These are phyloP conservation scores for Aspergillus sp. DNA, from an alignment of 2,329 filamentous ascomycete genomes.

Conservation along the genomic window DNA sequence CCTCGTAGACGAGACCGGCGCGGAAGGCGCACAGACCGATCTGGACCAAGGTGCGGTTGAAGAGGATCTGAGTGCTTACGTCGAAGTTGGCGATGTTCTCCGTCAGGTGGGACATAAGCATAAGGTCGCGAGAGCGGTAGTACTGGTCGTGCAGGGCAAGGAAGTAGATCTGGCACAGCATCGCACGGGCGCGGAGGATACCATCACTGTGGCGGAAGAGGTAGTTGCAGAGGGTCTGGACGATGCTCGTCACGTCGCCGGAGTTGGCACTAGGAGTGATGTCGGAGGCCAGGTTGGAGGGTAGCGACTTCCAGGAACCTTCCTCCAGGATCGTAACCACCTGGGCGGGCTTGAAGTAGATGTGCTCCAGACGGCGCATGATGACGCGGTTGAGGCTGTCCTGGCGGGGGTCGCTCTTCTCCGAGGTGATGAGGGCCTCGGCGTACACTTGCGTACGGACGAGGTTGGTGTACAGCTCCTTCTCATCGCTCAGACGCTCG, in stretches of 20 bases:
- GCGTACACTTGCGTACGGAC: conserved; percentile 86
- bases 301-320: conserved; percentile 83
- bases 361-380: conserved; percentile 90
- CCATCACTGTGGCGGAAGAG: conserved; percentile 92
- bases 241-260: conserved; percentile 67
- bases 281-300: conserved; percentile 66
- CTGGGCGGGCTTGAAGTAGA: conserved; percentile 98
- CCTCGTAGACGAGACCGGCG: conserved; percentile 92
- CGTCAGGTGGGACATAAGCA: conserved; percentile 98
- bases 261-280: conserved; percentile 72
- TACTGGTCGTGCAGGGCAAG: conserved; percentile 95
- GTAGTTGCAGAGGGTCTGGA: conserved; percentile 89
- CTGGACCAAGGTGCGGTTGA: conserved; percentile 96
- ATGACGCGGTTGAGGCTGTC: conserved; percentile 89
- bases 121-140: conserved; percentile 97
- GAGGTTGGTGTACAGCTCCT: conserved; percentile 85
- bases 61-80: conserved; percentile 94
- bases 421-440: conserved; percentile 71
- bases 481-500: conserved; percentile 88
- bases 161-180: conserved; percentile 99
- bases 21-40: conserved; percentile 98
- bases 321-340: conserved; percentile 93
- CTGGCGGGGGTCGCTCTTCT: conserved; percentile 69
- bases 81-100: conserved; percentile 97
- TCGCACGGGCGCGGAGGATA: conserved; percentile 91